phyloP scores from a whole-genome alignment of 192 early-diverging fungal genomes.

The Funneliformis mosseae region DNA sequence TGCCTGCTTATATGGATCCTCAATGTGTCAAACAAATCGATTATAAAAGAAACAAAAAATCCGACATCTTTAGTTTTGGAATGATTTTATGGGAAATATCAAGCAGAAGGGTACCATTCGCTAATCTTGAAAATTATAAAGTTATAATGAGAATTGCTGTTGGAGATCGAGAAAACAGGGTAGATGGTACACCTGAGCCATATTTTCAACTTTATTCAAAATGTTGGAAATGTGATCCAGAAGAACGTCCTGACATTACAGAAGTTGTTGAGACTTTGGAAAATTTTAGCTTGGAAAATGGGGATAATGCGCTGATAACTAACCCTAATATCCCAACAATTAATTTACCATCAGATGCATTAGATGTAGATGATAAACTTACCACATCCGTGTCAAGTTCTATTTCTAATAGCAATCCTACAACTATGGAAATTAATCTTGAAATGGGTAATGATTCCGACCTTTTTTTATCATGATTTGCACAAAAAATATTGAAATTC shows the following conservation, averaged over 20 bases:
- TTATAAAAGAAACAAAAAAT: background rate
- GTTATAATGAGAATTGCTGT: constrained; percentile 39
- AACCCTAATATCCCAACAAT: no score
- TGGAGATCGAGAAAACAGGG: constrained; percentile 39
- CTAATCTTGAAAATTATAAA: constrained; percentile 36
- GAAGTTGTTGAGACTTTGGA: constrained; percentile 33
- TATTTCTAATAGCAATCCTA: no score
- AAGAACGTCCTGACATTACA: constrained; percentile 33
- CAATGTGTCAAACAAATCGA: background rate
- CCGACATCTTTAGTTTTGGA: constrained; percentile 44
- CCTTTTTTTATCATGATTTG: no score
- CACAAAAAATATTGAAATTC: no score
- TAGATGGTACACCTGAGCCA: constrained; percentile 40
- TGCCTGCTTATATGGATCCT: background rate
- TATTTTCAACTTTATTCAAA: constrained; percentile 39
- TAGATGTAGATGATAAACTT: no score
- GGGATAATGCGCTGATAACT: no score
- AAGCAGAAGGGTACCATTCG: constrained; percentile 36
- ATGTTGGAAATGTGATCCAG: constrained; percentile 43
- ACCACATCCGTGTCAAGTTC: no score
- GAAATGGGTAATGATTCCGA: no score
- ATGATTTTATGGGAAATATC: constrained; percentile 46
- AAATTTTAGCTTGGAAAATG: background rate
- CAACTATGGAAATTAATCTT: no score
- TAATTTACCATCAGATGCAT: no score